These are phyloP conservation scores for Citrus maxima DNA, from an alignment of 345 rosid genomes.

Conservation along the genomic window DNA sequence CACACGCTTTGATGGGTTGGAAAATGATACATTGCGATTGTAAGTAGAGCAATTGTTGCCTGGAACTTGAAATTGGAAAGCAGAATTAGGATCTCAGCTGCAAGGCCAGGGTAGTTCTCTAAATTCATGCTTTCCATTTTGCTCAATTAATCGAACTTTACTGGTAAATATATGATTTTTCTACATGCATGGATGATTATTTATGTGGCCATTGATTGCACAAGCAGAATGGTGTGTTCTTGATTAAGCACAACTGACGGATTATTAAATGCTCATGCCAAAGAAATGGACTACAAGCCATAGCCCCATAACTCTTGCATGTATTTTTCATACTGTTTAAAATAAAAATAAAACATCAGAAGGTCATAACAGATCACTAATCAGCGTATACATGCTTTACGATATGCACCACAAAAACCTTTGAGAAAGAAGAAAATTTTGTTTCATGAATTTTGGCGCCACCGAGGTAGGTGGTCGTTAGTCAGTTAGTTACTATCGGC, in stretches of 20 bases:
- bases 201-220: neutral
- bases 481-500: neutral
- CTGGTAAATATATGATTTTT: no score
- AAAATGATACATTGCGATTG: neutral
- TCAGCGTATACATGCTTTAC: no score
- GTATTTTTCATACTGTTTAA: neutral
- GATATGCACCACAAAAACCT: no score
- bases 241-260: slow-evolving; percentile 6
- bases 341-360: neutral
- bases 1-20: neutral
- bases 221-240: neutral
- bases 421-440: no score
- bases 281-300: neutral
- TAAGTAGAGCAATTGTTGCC: neutral
- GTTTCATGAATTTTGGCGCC: neutral
- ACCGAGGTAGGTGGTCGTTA: neutral
- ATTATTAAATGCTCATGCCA: neutral
- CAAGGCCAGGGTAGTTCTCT: neutral
- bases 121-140: neutral
- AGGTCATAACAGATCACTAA: neutral
- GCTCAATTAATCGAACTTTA: neutral
- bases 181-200: neutral
- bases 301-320: neutral
- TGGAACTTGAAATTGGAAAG: neutral
- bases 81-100: neutral